Percentiles rank a stretch among this genome's conserved stretches.
Evolutionary conservation across 1,284 basidiomycete species (phyloP).

Genomic region (Dichomitus squalens): DNA sequence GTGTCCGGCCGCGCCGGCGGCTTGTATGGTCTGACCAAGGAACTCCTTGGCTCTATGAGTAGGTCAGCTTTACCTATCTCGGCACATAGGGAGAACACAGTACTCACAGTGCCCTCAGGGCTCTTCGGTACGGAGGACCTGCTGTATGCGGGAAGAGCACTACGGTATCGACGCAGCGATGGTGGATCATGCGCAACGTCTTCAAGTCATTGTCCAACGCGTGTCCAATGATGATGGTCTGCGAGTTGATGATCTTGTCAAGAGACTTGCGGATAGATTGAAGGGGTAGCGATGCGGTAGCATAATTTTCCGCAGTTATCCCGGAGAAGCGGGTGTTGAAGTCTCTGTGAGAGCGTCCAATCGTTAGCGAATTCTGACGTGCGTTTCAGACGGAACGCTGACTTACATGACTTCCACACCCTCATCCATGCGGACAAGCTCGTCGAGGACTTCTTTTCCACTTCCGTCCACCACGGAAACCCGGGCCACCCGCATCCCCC

Average conservation of each 20-base stretch:
- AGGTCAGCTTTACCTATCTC: background rate
- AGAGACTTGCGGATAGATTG: constrained; percentile 66
- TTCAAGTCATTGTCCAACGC: constrained; percentile 90
- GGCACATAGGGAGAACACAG: background rate
- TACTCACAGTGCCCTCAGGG: constrained; percentile 78
- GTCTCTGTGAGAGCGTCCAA: constrained; percentile 59
- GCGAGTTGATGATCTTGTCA: constrained; percentile 67
- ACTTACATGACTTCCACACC: constrained; percentile 79
- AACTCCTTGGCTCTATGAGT: constrained; percentile 71
- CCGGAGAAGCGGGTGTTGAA: constrained; percentile 92
- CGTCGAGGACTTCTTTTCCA: constrained; percentile 78
- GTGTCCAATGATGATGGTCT: constrained; percentile 86
- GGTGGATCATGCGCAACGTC: constrained; percentile 83
- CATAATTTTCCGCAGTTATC: constrained; percentile 63
- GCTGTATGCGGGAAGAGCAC: constrained; percentile 81
- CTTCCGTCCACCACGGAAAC: constrained; percentile 83
- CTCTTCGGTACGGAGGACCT: constrained; percentile 78
- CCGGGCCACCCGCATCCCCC: constrained; percentile 84
- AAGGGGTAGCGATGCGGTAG: constrained; percentile 62
- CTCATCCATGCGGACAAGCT: constrained; percentile 79
- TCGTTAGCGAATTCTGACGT: background rate
- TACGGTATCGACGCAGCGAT: constrained; percentile 81
- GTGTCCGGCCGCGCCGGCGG: constrained; percentile 76
- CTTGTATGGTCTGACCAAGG: constrained; percentile 77
- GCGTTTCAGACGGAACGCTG: background rate